These are phyloP conservation scores for Malus hybrid DNA, from an alignment of 331 rosid species.

Conservation along the genomic window DNA sequence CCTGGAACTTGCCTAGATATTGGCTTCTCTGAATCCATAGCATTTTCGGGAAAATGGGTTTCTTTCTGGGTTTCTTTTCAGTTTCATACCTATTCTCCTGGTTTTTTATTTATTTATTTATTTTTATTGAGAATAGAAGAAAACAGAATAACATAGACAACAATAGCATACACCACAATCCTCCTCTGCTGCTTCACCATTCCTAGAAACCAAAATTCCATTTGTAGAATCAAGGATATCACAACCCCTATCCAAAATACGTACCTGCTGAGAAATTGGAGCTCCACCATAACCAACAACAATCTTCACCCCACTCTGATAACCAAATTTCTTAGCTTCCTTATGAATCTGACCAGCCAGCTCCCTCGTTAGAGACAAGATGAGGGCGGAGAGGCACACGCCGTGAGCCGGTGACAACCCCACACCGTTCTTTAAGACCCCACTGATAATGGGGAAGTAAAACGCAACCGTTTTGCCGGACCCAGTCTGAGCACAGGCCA, in stretches of 20 bases:
- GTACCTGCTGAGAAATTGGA: too few relatives aligned
- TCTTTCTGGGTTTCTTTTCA: not conserved
- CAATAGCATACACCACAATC: not conserved
- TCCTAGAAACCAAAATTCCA: not conserved
- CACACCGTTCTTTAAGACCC: too few relatives aligned
- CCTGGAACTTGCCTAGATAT: too few relatives aligned
- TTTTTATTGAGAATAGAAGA: not conserved
- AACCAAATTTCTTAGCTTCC: too few relatives aligned
- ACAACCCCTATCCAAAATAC: too few relatives aligned
- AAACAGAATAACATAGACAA: not conserved
- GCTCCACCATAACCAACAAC: too few relatives aligned
- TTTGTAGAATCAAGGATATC: not conserved
- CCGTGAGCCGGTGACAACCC: not conserved
- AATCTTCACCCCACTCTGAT: too few relatives aligned
- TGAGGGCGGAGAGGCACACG: slow-evolving; percentile 22
- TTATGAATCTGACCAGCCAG: slow-evolving; percentile 17
- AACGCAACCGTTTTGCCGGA: slow-evolving; percentile 37
- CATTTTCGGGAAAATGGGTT: too few relatives aligned
- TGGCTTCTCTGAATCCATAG: too few relatives aligned
- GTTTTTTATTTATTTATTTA: too few relatives aligned
- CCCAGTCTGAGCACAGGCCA: slow-evolving; percentile 41
- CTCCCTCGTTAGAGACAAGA: slow-evolving; percentile 35
- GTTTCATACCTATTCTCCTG: not conserved
- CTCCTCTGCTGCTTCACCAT: not conserved
- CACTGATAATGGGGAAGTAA: slow-evolving; percentile 29